Percentiles rank a stretch among this genome's conserved stretches.
Evolutionary conservation across 83 land plant genomes (phyloP).

Genomic region (Diphasiastrum complanatum): DNA sequence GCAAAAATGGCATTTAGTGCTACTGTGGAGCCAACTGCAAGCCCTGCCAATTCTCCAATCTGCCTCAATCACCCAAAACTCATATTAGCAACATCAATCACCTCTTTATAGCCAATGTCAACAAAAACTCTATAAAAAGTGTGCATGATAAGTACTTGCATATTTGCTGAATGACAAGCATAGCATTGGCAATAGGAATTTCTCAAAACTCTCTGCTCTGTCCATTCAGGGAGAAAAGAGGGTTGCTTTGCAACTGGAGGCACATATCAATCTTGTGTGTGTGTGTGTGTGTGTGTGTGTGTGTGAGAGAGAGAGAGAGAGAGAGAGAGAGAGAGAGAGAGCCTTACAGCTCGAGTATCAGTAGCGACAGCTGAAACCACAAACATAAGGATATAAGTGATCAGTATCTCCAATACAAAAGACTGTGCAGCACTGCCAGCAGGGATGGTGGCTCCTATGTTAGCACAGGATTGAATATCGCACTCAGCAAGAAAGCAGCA

Average conservation of each 20-base stretch:
- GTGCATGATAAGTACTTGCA: too few species aligned
- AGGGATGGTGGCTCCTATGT: conserved; percentile 58
- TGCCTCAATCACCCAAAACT: conserved; percentile 8
- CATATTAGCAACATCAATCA: background rate
- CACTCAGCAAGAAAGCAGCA: conserved; percentile 44
- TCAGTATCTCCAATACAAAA: conserved; percentile 56
- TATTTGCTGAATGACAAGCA: too few species aligned
- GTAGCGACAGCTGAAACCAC: conserved; percentile 70
- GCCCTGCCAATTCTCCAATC: conserved; percentile 68
- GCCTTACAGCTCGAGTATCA: conserved; percentile 75
- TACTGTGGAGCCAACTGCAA: conserved; percentile 77
- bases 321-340: background rate
- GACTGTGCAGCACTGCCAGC: conserved; percentile 53
- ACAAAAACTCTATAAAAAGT: too few species aligned
- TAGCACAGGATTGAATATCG: conserved; percentile 38
- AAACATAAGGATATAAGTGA: conserved; percentile 74
- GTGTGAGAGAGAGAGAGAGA: background rate
- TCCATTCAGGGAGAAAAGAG: background rate
- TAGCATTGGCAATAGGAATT: too few species aligned
- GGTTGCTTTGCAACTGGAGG: too few species aligned
- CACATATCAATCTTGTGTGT: too few species aligned
- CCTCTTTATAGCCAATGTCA: background rate
- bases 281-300: background rate
- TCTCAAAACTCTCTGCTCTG: background rate
- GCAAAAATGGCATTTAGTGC: conserved; percentile 59